Percentiles rank a stretch among this genome's conserved stretches.
These are phyloP conservation scores for Syzygium aromaticum DNA, from an alignment of 345 rosid genomes.

Conservation along the genomic window DNA sequence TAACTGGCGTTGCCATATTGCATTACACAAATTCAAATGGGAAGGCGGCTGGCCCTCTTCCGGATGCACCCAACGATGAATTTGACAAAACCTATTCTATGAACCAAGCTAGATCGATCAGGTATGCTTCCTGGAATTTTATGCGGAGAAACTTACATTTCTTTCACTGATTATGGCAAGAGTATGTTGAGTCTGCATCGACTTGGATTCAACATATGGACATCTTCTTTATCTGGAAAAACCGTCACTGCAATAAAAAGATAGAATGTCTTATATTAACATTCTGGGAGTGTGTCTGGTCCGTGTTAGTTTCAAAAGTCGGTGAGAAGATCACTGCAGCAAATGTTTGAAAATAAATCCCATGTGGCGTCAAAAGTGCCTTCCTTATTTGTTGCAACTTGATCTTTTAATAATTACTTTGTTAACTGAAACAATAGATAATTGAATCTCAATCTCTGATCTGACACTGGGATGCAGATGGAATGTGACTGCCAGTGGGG, in stretches of 20 bases:
- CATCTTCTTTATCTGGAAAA: not conserved
- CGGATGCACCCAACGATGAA: constrained; percentile 71
- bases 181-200: not conserved
- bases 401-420: not conserved
- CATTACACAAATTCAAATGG: constrained; percentile 94
- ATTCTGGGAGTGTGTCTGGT: not conserved
- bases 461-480: constrained; percentile 41
- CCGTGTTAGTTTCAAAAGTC: not conserved
- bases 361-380: not conserved
- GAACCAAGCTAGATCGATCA: constrained; percentile 99
- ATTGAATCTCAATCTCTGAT: not conserved
- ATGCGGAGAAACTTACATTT: not conserved
- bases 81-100: constrained; percentile 91
- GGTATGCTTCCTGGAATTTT: constrained; percentile 31
- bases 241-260: not conserved
- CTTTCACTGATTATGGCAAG: not conserved
- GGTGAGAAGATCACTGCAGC: not conserved
- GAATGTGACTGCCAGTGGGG: constrained; percentile 97
- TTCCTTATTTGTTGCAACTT: not conserved
- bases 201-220: not conserved
- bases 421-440: not conserved
- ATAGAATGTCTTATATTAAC: not conserved
- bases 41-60: constrained; percentile 81
- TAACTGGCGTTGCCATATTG: constrained; percentile 91
- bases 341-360: not conserved